Evolutionary conservation across 495 filamentous ascomycete genomes (phyloP).

Genomic region (Friedmanniomyces endolithicus): DNA sequence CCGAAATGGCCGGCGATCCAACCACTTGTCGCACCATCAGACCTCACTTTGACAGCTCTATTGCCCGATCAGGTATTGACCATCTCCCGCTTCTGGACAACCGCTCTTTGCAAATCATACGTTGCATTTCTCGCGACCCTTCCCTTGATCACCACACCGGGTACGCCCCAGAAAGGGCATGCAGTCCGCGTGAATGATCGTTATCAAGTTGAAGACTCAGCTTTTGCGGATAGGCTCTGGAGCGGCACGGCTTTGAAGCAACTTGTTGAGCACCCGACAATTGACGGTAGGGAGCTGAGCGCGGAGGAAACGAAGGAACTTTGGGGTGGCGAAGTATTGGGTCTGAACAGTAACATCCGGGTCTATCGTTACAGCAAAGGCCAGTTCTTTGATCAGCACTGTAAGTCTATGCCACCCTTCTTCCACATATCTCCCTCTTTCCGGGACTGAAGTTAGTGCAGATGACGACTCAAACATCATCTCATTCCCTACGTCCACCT

Average conservation of each 20-base stretch:
- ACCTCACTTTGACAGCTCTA: slow-evolving; percentile 48
- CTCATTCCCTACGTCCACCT: slow-evolving; percentile 37
- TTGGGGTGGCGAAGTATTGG: slow-evolving; percentile 78
- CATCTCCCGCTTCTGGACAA: slow-evolving; percentile 64
- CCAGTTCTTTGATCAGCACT: slow-evolving; percentile 83
- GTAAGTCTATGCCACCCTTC: slow-evolving; percentile 31
- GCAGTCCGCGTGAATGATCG: slow-evolving; percentile 85
- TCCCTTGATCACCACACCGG: slow-evolving; percentile 68
- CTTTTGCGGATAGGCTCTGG: slow-evolving; percentile 61
- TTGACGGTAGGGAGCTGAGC: slow-evolving; percentile 17
- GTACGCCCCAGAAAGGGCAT: slow-evolving; percentile 70
- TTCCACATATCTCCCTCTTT: neutral
- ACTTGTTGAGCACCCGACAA: slow-evolving; percentile 24
- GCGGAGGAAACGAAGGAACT: slow-evolving; percentile 29
- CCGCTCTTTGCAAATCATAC: slow-evolving; percentile 70
- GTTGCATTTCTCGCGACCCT: slow-evolving; percentile 63
- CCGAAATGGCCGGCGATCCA: slow-evolving; percentile 70
- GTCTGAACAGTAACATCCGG: slow-evolving; percentile 78
- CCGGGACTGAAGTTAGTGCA: slow-evolving; percentile 21
- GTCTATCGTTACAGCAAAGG: slow-evolving; percentile 82
- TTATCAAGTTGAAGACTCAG: slow-evolving; percentile 66
- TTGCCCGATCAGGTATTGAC: slow-evolving; percentile 60
- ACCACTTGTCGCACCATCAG: slow-evolving; percentile 54
- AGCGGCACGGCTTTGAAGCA: slow-evolving; percentile 26
- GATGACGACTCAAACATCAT: slow-evolving; percentile 71